Evolutionary conservation across 371 early-diverging fungal genomes (phyloP).

Genomic region (Haplosporangium sp.): DNA sequence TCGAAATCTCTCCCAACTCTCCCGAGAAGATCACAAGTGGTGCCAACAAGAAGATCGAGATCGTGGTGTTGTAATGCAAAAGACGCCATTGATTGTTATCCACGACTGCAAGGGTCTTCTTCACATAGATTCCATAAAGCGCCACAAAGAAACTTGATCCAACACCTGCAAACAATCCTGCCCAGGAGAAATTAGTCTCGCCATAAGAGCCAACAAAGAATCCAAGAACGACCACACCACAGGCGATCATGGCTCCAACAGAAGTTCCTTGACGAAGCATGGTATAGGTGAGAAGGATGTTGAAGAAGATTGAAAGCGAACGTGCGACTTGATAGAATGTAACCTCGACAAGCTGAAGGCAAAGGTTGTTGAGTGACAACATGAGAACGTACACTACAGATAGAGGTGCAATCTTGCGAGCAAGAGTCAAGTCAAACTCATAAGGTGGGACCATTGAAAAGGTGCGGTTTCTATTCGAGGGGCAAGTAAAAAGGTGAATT

Average conservation of each 20-base stretch:
- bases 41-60: slow-evolving; percentile 71
- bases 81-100: slow-evolving; percentile 82
- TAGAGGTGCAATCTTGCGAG: slow-evolving; percentile 71
- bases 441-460: slow-evolving; percentile 78
- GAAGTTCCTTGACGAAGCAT: slow-evolving; percentile 73
- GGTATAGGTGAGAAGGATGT: slow-evolving; percentile 75
- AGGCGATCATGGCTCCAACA: slow-evolving; percentile 66
- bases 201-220: slow-evolving; percentile 80
- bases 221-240: slow-evolving; percentile 75
- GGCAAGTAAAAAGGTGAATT: background rate
- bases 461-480: slow-evolving; percentile 56
- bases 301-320: slow-evolving; percentile 79
- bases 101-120: slow-evolving; percentile 74
- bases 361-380: slow-evolving; percentile 79
- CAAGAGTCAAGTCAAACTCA: slow-evolving; percentile 69
- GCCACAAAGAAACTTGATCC: slow-evolving; percentile 79
- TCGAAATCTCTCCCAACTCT: slow-evolving; percentile 67
- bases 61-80: slow-evolving; percentile 79
- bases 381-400: slow-evolving; percentile 79
- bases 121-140: slow-evolving; percentile 80
- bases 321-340: slow-evolving; percentile 83
- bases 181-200: slow-evolving; percentile 79
- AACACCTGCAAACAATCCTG: slow-evolving; percentile 76
- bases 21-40: slow-evolving; percentile 74
- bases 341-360: slow-evolving; percentile 76